Base-by-base conservation (phyloP, 805 yeast genomes). In the Metschnikowia amazonensis region DNA sequence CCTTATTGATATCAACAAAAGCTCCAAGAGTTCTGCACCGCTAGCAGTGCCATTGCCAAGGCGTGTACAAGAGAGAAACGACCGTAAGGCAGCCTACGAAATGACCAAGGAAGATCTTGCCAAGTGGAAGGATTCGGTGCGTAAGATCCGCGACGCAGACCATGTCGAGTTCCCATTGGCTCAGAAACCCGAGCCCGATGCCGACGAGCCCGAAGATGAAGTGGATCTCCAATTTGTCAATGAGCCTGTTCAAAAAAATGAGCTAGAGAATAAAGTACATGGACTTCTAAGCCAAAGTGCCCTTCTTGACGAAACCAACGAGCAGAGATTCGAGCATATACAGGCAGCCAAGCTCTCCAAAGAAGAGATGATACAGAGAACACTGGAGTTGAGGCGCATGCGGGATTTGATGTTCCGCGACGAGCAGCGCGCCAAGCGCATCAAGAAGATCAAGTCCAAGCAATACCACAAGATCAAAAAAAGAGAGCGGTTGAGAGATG, bases 361-460 rank as follows among this genome's bases (percentile, higher is more conserved):
- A 23, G 95, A 86, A 49, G 98, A 94, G 42, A 67, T 92, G 69
- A 69, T 72, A 45, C 39, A 82, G 61, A 76, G 95, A 48, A 84
- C 94, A 6, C 79, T 80, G 48, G 96, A 92, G 66, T 74, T 92
- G 55, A 79, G 98, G 55, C 67, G 86, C 59, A 89, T 89, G 97
- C 79, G 99, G 52, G 99, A 94, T 62, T 77, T 92, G 51, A 88
- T 92, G 96, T 94, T 89, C 70, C 77, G 98, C 58, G 97, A 92
- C 58, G 97, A 92, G 69, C 79, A 83, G 60, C 84, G 87, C 59
- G 90, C 98, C 8, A 89, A 80, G 65, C 79, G 99, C 57, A 76
- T 94, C 59, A 92, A 92, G 72, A 94, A 92, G 70, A 94, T 94
- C 65, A 94, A 94, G 65, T 89, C 97, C 31, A 94, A 92, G 66